phyloP scores from a whole-genome alignment of 2,329 filamentous ascomycete species.

The Moelleriella libera region DNA sequence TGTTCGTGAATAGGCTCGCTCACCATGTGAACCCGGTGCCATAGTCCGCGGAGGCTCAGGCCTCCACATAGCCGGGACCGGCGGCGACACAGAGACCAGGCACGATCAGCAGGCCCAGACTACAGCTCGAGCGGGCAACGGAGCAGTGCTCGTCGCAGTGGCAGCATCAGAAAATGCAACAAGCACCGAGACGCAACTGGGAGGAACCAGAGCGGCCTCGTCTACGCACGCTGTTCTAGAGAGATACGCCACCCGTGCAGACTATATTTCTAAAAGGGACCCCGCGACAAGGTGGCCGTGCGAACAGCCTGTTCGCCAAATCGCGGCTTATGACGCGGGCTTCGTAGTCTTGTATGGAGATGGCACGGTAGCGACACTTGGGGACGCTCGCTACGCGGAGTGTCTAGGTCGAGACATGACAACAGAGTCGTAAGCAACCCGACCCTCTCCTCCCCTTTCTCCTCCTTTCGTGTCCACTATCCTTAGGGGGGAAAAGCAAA shows the following conservation, averaged over 20 bases:
- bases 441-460: not conserved
- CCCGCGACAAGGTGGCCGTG: conserved; percentile 10
- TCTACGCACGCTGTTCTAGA: conserved; percentile 1
- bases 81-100: not conserved
- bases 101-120: not conserved
- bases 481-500: not conserved
- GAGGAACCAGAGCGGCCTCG: not conserved
- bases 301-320: conserved; percentile 18
- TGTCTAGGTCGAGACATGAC: conserved; percentile 39
- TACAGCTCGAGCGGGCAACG: conserved; percentile 1
- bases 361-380: conserved; percentile 35
- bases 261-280: conserved; percentile 4
- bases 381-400: conserved; percentile 42
- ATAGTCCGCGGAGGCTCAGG: not conserved
- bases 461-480: not conserved
- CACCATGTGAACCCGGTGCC: too few species aligned
- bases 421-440: conserved; percentile 17
- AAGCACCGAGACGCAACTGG: not conserved
- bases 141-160: not conserved
- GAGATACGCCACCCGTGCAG: conserved; percentile 10
- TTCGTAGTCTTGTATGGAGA: conserved; percentile 30
- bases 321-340: conserved; percentile 33
- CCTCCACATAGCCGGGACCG: conserved; percentile 1
- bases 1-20: too few species aligned
- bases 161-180: not conserved